phyloP scores from a whole-genome alignment of 2,329 filamentous ascomycete species.

The Aspergillaceae sp. region DNA sequence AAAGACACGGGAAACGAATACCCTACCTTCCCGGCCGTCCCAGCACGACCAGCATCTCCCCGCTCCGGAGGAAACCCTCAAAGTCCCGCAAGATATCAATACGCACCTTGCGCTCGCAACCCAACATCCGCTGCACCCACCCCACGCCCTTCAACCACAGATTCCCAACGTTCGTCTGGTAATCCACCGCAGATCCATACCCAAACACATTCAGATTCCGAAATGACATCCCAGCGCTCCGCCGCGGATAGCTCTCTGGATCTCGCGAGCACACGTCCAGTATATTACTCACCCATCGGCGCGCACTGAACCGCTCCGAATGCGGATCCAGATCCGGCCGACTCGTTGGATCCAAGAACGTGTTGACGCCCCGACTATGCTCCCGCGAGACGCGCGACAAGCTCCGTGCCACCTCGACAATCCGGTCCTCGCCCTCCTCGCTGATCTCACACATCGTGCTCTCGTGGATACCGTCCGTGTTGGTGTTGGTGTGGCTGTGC shows the following conservation, averaged over 20 bases:
- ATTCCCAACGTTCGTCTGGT: conserved; percentile 38
- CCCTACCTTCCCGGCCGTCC: conserved; percentile 39
- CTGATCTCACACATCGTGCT: conserved; percentile 8
- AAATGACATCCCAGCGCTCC: conserved; percentile 36
- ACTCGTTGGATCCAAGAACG: conserved; percentile 26
- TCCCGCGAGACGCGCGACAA: conserved; percentile 23
- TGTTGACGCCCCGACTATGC: conserved; percentile 22
- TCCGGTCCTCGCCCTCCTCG: conserved; percentile 15
- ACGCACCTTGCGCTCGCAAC: conserved; percentile 24
- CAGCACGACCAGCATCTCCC: conserved; percentile 49
- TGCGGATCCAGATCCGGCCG: conserved; percentile 35
- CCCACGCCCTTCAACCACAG: conserved; percentile 30
- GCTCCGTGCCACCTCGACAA: conserved; percentile 22
- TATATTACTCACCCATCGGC: conserved; percentile 38
- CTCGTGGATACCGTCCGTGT: too few relatives aligned
- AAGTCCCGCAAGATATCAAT: conserved; percentile 57
- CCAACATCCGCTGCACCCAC: conserved; percentile 19
- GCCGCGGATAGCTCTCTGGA: conserved; percentile 22
- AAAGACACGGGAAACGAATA: not conserved
- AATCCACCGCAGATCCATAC: conserved; percentile 35
- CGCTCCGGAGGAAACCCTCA: conserved; percentile 51
- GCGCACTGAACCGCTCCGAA: conserved; percentile 34
- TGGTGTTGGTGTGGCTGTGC: too few relatives aligned
- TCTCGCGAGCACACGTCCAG: conserved; percentile 25
- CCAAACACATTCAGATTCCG: conserved; percentile 39